phyloP scores from a whole-genome alignment of 495 filamentous ascomycete genomes.

The Penicillium paradoxum region DNA sequence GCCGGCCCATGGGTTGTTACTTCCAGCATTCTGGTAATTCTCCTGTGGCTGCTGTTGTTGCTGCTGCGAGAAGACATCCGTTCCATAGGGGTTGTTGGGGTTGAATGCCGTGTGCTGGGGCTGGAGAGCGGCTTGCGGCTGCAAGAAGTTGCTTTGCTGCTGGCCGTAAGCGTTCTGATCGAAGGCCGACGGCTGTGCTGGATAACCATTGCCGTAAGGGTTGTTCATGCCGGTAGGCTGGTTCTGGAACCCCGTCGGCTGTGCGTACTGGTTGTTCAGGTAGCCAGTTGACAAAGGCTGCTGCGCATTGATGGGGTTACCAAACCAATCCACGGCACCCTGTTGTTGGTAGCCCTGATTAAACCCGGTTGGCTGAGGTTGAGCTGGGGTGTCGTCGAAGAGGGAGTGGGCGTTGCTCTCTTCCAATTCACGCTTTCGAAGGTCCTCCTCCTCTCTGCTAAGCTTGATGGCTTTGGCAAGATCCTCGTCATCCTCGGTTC shows the following conservation, averaged over 20 bases:
- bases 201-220: constrained; percentile 60
- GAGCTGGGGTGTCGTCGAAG: constrained; percentile 76
- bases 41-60: constrained; percentile 54
- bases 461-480: constrained; percentile 93
- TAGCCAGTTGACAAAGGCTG: constrained; percentile 77
- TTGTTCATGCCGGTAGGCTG: constrained; percentile 65
- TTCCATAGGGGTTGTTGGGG: constrained; percentile 65
- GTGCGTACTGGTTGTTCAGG: constrained; percentile 78
- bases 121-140: constrained; percentile 51
- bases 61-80: constrained; percentile 41
- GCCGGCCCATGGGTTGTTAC: constrained; percentile 71
- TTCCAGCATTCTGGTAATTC: constrained; percentile 61
- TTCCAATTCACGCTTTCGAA: constrained; percentile 82
- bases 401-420: constrained; percentile 80
- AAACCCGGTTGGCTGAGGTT: constrained; percentile 77
- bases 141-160: constrained; percentile 47
- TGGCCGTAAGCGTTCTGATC: constrained; percentile 55
- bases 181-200: constrained; percentile 55
- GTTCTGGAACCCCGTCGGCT: constrained; percentile 58
- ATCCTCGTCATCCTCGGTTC: constrained; percentile 66
- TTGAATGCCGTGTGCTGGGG: constrained; percentile 70
- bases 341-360: constrained; percentile 98
- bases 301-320: constrained; percentile 79
- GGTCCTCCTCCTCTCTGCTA: constrained; percentile 89
- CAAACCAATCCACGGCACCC: constrained; percentile 90